Evolutionary conservation across 495 filamentous ascomycete species (phyloP).

Genomic region (Aspergillus conjunctus): DNA sequence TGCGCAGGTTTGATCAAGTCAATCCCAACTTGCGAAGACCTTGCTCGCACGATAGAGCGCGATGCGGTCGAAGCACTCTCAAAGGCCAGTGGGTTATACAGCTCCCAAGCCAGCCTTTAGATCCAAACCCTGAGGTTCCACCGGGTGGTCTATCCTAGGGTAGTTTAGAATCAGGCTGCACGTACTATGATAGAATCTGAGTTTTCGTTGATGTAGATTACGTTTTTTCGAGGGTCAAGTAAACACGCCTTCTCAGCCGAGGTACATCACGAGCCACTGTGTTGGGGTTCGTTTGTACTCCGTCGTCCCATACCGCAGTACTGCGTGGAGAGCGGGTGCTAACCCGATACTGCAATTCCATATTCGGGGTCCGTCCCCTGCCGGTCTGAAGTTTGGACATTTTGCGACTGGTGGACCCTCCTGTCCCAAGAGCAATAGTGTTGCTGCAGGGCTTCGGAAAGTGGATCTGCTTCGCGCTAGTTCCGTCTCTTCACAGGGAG

Average conservation of each 20-base stretch:
- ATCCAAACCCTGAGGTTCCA: background rate
- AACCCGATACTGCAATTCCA: no score
- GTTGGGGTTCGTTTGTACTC: no score
- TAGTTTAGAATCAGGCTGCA: background rate
- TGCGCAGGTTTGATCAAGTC: slow-evolving; percentile 7
- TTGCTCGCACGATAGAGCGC: slow-evolving; percentile 7
- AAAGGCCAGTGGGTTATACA: slow-evolving; percentile 8
- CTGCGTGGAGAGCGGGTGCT: no score
- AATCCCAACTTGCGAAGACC: slow-evolving; percentile 16
- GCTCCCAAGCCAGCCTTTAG: slow-evolving; percentile 3
- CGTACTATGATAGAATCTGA: background rate
- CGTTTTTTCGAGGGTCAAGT: no score
- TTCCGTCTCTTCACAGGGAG: background rate
- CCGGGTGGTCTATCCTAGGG: no score
- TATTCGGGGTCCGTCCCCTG: no score
- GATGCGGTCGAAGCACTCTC: slow-evolving; percentile 10
- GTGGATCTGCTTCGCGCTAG: slow-evolving; percentile 4
- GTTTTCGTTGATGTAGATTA: background rate
- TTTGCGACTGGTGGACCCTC: background rate
- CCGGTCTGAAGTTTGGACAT: no score
- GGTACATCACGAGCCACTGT: no score
- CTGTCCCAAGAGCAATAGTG: background rate
- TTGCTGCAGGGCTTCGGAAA: background rate
- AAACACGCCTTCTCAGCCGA: no score
- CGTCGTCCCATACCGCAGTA: no score